Conservation (phyloP, 2,329 filamentous ascomycete species). For the Colletotrichum tropicicola region DNA sequence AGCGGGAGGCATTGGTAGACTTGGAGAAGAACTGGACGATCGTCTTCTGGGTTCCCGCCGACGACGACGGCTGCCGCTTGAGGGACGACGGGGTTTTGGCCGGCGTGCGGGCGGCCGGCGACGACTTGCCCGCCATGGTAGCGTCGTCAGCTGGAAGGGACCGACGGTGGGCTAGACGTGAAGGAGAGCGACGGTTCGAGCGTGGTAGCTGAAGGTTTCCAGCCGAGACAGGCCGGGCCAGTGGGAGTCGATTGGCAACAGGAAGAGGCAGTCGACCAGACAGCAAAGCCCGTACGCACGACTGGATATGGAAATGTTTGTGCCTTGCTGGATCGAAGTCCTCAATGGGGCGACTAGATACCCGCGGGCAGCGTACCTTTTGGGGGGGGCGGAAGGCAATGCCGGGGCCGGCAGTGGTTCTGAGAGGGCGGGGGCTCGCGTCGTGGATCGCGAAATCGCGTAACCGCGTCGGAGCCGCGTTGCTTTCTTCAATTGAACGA, state of each 20-base stretch:
- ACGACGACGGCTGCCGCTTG: slow-evolving; percentile 32
- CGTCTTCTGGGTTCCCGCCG: slow-evolving; percentile 48
- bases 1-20: slow-evolving; percentile 42
- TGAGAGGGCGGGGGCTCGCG: too few relatives aligned
- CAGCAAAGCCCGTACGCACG: neutral
- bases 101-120: slow-evolving; percentile 44
- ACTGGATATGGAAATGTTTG: neutral
- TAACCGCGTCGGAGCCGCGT: neutral
- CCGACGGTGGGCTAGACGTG: neutral
- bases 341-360: too few relatives aligned
- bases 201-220: neutral
- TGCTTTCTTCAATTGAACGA: neutral
- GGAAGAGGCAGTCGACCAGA: neutral
- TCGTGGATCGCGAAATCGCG: neutral
- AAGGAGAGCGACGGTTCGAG: neutral
- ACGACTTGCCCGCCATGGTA: slow-evolving; percentile 31
- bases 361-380: neutral
- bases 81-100: slow-evolving; percentile 41
- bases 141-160: neutral
- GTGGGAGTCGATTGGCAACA: neutral
- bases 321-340: too few relatives aligned
- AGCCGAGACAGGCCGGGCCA: too few relatives aligned
- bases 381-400: neutral
- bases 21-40: slow-evolving; percentile 56
- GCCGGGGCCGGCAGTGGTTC: neutral